Conservation (phyloP, 2,329 filamentous ascomycete species). For the Pseudogymnoascus sp. region DNA sequence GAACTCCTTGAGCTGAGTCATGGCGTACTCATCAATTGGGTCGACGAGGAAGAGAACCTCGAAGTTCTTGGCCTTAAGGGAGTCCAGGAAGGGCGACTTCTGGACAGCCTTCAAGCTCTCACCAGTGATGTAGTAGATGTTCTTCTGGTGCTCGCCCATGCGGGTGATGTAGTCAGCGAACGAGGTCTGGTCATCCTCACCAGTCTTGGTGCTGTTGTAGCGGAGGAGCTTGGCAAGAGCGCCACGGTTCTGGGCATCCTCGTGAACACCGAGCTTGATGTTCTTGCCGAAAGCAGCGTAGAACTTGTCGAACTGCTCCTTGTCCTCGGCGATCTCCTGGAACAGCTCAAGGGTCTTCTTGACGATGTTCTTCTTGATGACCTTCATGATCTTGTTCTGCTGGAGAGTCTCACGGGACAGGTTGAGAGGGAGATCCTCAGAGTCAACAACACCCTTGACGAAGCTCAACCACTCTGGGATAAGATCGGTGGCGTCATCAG, state of each 20-base stretch:
- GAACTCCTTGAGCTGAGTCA: slow-evolving; percentile 99
- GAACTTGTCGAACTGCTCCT: slow-evolving; percentile 99
- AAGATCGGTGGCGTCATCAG: slow-evolving; percentile 96
- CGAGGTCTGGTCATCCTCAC: slow-evolving; percentile 82
- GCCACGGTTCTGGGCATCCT: slow-evolving; percentile 95
- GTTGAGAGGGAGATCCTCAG: slow-evolving; percentile 98
- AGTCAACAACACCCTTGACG: slow-evolving; percentile 99
- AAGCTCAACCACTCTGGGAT: slow-evolving; percentile 99
- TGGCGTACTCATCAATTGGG: slow-evolving; percentile 98
- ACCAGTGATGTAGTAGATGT: slow-evolving; percentile 99
- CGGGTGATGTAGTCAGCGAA: slow-evolving; percentile 96
- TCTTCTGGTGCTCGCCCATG: slow-evolving; percentile 99
- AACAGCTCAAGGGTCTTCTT: slow-evolving; percentile 99
- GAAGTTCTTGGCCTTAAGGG: slow-evolving; percentile 98
- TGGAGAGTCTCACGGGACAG: slow-evolving; percentile 99
- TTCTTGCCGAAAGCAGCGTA: slow-evolving; percentile 99
- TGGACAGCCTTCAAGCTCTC: slow-evolving; percentile 97
- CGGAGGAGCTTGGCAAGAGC: slow-evolving; percentile 94
- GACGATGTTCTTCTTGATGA: slow-evolving; percentile 99
- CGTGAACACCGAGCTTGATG: slow-evolving; percentile 99
- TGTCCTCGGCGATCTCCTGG: slow-evolving; percentile 97
- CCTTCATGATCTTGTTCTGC: slow-evolving; percentile 99
- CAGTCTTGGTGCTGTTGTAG: slow-evolving; percentile 98
- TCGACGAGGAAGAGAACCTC: slow-evolving; percentile 99
- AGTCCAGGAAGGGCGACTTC: slow-evolving; percentile 98